Evolutionary conservation across 768 basidiomycete species (phyloP).

Genomic region (Tricholoma flavovirens): DNA sequence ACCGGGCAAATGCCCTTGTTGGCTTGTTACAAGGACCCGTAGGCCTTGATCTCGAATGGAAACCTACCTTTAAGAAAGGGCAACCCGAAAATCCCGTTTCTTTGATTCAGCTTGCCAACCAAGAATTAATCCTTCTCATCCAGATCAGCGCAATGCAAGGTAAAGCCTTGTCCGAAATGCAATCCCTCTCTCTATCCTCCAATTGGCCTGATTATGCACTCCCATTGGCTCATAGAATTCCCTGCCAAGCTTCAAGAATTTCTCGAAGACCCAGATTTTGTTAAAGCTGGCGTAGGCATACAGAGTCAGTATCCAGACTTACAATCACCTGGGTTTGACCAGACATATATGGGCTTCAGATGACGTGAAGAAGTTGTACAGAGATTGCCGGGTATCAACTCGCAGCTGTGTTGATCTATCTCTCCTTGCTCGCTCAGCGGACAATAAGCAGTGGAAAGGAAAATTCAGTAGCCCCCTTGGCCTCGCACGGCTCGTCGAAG

Average conservation of each 20-base stretch:
- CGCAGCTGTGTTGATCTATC: constrained; percentile 63
- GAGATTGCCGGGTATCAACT: constrained; percentile 38
- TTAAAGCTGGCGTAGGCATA: constrained; percentile 74
- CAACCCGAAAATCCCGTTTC: constrained; percentile 60
- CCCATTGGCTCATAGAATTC: constrained; percentile 34
- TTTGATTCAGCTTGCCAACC: constrained; percentile 65
- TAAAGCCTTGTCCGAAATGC: constrained; percentile 12
- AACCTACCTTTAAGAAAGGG: constrained; percentile 52
- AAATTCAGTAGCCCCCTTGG: constrained; percentile 56
- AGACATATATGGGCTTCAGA: constrained; percentile 30
- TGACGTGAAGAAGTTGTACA: constrained; percentile 63
- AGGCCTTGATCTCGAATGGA: constrained; percentile 83
- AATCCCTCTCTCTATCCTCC: constrained; percentile 3
- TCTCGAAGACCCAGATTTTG: constrained; percentile 45
- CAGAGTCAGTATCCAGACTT: constrained; percentile 40
- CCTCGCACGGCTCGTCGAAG: constrained; percentile 57
- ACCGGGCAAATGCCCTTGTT: constrained; percentile 28
- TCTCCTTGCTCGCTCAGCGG: constrained; percentile 63
- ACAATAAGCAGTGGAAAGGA: constrained; percentile 70
- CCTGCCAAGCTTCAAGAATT: constrained; percentile 45
- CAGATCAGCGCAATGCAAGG: constrained; percentile 60
- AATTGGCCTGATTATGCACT: neutral
- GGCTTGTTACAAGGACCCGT: constrained; percentile 29
- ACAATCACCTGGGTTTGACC: neutral
- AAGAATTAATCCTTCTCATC: constrained; percentile 50